Conservation (phyloP, 1,284 basidiomycete species). For the Cryptococcus sp. region DNA sequence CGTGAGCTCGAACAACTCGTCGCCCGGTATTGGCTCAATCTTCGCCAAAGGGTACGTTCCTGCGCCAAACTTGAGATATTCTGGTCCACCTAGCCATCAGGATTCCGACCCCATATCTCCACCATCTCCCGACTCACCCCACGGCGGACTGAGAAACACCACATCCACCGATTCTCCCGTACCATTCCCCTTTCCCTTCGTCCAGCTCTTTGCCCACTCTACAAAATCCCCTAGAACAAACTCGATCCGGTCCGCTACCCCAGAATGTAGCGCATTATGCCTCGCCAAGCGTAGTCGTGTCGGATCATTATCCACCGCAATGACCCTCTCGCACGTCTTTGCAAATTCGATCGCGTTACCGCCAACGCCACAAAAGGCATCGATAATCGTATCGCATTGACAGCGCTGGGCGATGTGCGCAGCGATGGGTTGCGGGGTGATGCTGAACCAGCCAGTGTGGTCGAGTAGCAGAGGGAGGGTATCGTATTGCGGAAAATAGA, state of each 20-base stretch:
- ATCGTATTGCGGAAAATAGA: constrained; percentile 74
- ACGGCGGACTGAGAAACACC: constrained; percentile 87
- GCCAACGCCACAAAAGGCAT: constrained; percentile 96
- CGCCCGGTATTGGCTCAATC: constrained; percentile 73
- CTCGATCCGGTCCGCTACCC: constrained; percentile 87
- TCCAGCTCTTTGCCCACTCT: constrained; percentile 63
- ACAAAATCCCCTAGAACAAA: constrained; percentile 86
- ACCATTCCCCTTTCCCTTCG: constrained; percentile 23
- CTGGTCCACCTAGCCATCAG: constrained; percentile 29
- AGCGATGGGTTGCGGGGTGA: constrained; percentile 90
- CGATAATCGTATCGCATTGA: constrained; percentile 61
- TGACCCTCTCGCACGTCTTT: constrained; percentile 85
- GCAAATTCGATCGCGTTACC: constrained; percentile 98
- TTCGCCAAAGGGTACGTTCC: constrained; percentile 61
- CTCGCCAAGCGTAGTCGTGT: constrained; percentile 75
- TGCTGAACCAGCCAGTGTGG: constrained; percentile 87
- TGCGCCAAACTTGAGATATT: constrained; percentile 29
- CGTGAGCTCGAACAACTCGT: constrained; percentile 69
- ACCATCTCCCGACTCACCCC: constrained; percentile 60
- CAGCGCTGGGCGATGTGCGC: constrained; percentile 87
- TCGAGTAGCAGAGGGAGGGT: constrained; percentile 51
- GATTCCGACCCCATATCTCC: not conserved
- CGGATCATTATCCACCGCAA: constrained; percentile 84
- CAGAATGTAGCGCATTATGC: constrained; percentile 88
- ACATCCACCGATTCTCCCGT: constrained; percentile 61